A percentile compares a stretch with the other conserved stretches of the same genome.
Evolutionary conservation across 352 stramenopile species (phyloP).

Genomic region (Plasmopara muralis): DNA sequence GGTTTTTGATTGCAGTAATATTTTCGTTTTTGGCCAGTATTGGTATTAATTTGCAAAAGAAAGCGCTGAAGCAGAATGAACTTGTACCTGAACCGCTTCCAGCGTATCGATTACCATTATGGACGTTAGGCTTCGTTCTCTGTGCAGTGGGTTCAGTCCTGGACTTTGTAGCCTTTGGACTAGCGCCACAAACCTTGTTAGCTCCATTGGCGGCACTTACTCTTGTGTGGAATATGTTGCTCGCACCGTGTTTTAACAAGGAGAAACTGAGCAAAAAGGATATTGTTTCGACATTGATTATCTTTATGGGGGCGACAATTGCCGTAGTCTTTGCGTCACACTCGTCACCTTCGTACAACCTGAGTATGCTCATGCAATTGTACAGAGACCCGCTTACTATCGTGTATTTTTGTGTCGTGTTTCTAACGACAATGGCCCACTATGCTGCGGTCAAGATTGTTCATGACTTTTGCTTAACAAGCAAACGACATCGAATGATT

Average conservation of each 20-base stretch:
- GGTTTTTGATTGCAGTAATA: constrained; percentile 72
- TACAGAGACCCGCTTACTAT: constrained; percentile 32
- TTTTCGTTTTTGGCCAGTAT: constrained; percentile 80
- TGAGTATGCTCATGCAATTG: no score
- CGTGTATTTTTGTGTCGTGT: constrained; percentile 41
- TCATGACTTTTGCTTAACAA: constrained; percentile 61
- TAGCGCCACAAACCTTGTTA: no score
- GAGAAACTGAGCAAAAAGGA: constrained; percentile 79
- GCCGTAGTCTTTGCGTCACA: constrained; percentile 80
- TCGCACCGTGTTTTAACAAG: constrained; percentile 84
- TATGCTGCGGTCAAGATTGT: constrained; percentile 64
- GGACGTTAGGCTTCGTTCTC: no score
- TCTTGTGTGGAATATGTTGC: constrained; percentile 90
- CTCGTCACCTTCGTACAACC: constrained; percentile 77
- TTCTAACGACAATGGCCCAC: constrained; percentile 34
- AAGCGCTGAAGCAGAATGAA: constrained; percentile 79
- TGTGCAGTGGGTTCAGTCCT: no score
- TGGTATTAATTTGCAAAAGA: constrained; percentile 83
- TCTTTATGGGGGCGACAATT: constrained; percentile 77
- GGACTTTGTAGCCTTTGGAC: no score
- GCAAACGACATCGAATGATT: constrained; percentile 65
- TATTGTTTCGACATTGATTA: constrained; percentile 72
- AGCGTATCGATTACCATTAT: constrained; percentile 65
- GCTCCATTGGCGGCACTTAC: constrained; percentile 31
- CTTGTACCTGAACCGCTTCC: constrained; percentile 32